Base-by-base conservation (phyloP, 805 yeast genomes). In the Candida pseudofarinosa region DNA sequence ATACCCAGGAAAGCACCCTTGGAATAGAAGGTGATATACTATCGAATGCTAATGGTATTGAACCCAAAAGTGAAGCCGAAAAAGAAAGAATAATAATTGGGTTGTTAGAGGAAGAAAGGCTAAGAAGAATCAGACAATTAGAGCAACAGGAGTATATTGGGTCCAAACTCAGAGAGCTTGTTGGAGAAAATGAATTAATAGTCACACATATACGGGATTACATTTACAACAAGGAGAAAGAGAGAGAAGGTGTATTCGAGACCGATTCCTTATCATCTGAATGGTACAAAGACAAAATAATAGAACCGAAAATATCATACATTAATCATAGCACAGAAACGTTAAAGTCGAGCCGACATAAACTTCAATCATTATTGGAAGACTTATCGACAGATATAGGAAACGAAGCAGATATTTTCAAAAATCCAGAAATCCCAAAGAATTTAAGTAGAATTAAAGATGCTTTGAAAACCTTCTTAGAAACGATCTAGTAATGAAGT, bases 91-190 rank as follows among this genome's bases (percentile, higher is more conserved):
- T 35, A 4, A 23, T 58, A n/a, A 51, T 61, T 3, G 51, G 40
- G 34, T 47, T 50, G 35, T 47, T 69, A 23, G 69, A 68, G 43
- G 44, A 50, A 33, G 55, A 56, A 34, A 47, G 74, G 33, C 41
- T 67, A 4, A 52, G 50, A 6, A 48, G 67, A 20, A 57, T 67
- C 0, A 61, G 64, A 69, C 65, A 59, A n/a, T 47, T 70, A n/a
- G 74, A 70, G 46, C 53, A 58, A 33, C 72, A 68, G 38, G 71
- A 67, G 35, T 65, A 51, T 38, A 41, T 65, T 3, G 39, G 58
- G 4, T 61, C 52, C 5, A 63, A 65, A 45, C 45, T 69, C n/a
- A 32, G 42, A 15, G 72, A 64, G 32, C 47, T 70, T 37, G 51
- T 66, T 3, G 50, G 45, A 23, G 71, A 65, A 41, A 63, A 66